A percentile compares a stretch with the other conserved stretches of the same genome.
Evolutionary conservation across 2,329 filamentous ascomycete genomes (phyloP).

Genomic region (Aspergillus transmontanensis): DNA sequence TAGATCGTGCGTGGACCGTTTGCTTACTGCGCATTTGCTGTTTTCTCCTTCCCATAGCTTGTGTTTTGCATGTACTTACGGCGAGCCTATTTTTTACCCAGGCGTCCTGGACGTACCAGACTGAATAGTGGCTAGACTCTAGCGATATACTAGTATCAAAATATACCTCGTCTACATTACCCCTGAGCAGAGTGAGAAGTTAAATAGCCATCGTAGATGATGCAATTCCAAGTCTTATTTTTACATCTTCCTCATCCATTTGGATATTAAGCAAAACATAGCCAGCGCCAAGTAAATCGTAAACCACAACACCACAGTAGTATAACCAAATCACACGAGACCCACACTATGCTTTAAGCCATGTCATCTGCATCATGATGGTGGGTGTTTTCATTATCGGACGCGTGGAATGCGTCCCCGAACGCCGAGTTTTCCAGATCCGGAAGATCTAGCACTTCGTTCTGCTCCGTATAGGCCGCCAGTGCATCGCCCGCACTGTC

Average conservation of each 20-base stretch:
- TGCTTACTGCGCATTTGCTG: no score
- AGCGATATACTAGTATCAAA: no score
- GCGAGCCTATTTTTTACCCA: no score
- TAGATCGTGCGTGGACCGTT: no score
- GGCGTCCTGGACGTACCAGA: no score
- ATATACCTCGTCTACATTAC: no score
- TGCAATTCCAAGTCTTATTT: background rate
- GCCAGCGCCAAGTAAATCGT: background rate
- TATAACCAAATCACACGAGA: background rate
- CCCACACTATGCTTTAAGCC: constrained; percentile 24
- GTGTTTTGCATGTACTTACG: no score
- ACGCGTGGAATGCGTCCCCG: constrained; percentile 75
- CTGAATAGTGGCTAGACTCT: no score
- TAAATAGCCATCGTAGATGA: background rate
- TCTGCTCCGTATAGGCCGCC: constrained; percentile 65
- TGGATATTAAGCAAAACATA: background rate
- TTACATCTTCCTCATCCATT: constrained; percentile 4
- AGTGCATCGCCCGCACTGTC: constrained; percentile 74
- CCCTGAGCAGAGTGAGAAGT: background rate
- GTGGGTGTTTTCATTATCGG: constrained; percentile 49
- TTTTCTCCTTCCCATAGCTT: no score
- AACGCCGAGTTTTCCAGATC: constrained; percentile 81
- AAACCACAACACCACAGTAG: constrained; percentile 2
- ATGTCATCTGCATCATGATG: constrained; percentile 45
- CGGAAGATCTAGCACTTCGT: constrained; percentile 55